Evolutionary conservation across 495 filamentous ascomycete species (phyloP).

Genomic region (Daldinia grandis): DNA sequence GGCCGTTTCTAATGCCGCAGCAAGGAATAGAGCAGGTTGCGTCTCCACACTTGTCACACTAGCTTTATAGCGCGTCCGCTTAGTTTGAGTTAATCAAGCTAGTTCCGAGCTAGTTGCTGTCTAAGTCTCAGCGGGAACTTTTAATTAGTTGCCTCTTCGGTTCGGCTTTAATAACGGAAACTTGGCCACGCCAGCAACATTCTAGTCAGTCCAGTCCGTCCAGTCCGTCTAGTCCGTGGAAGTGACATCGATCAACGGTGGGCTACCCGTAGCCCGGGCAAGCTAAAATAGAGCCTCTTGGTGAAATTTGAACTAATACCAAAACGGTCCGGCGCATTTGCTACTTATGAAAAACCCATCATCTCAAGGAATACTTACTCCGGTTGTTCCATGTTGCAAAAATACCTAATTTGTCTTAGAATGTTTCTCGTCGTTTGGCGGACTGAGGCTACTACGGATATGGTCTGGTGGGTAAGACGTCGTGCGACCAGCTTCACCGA

Average conservation of each 20-base stretch:
- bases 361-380: not conserved
- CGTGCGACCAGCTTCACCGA: not conserved
- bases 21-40: not conserved
- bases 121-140: not conserved
- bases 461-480: not conserved
- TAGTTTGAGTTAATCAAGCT: not conserved
- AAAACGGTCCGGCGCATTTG: not conserved
- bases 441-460: not conserved
- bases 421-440: not conserved
- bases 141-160: not conserved
- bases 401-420: not conserved
- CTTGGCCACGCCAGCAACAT: not conserved
- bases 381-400: not conserved
- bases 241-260: not conserved
- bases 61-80: not conserved
- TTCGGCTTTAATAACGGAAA: constrained; percentile 1
- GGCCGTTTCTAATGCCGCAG: not conserved
- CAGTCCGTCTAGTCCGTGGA: not conserved
- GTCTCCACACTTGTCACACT: not conserved
- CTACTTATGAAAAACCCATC: not conserved
- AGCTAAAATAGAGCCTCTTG: not conserved
- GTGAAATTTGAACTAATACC: not conserved
- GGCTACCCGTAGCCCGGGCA: not conserved
- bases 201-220: not conserved
- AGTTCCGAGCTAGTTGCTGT: not conserved